Base-by-base conservation (phyloP, 73 alveolate genomes). In the Paramecium sonneborni region DNA sequence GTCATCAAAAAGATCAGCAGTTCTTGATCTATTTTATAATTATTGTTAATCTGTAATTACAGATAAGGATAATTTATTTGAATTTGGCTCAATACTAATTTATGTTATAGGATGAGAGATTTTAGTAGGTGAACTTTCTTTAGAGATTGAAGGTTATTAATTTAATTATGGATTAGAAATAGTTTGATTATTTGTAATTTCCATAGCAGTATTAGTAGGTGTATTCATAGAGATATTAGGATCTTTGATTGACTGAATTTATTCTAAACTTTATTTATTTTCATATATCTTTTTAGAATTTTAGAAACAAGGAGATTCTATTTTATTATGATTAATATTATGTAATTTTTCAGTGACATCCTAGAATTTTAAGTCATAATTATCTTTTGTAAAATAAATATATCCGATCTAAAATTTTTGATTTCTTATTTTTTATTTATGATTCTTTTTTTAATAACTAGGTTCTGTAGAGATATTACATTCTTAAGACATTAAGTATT, bases 241-340 rank as follows among this genome's bases (percentile, higher is more conserved):
- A 32, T 74, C 87, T n/a, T 74, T 35, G n/a, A 74, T 74, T 74
- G 87, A 74, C 58, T 74, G 58, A 37, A 74, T 74, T 28, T 74
- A 34, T 9, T 74, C 87, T 20, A 74, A 37, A 74, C 57, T 74
- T 21, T 34, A 11, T 39, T 39, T 74, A 39, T 37, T 37, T 28
- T 74, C 87, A 7, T 18, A 11, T 9, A 14, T 28, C 37, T 39
- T 35, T 28, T 35, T 37, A 1, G 28, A 21, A 37, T 34, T 37
- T 74, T 74, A 21, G 24, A 39, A 39, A 10, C n/a, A 21, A 74
- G 58, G 87, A 2, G 56, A 74, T 74, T 74, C 56, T 4, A 39
- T 37, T 74, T 74, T 34, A 20, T 0, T 39, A 9, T 74, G 9
- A 20, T 15, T 74, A 1, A 15, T 37, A 1, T 62, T 62, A 9